Percentiles rank a stretch among this genome's conserved stretches.
These are phyloP conservation scores for Ceratocystis alfenasii DNA, from an alignment of 2,329 filamentous ascomycete species.

Conservation along the genomic window DNA sequence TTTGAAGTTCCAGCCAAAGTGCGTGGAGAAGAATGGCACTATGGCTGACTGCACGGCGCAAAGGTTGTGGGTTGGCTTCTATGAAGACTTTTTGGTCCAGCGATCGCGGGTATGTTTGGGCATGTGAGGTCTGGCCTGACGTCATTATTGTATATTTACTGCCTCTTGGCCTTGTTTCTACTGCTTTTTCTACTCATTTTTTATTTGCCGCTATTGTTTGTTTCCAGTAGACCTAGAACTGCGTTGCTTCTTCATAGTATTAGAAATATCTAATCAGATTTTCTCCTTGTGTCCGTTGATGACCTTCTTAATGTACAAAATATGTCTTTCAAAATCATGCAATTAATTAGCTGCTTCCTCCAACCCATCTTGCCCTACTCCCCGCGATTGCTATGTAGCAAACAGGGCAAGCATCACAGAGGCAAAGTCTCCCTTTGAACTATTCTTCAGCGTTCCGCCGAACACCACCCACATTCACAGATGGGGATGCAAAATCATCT, in stretches of 20 bases:
- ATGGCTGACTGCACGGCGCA: slow-evolving; percentile 32
- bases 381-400: too few species aligned
- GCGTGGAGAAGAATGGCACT: slow-evolving; percentile 38
- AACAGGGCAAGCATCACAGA: too few species aligned
- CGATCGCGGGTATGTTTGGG: slow-evolving; percentile 11
- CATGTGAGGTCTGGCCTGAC: not conserved
- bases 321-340: slow-evolving; percentile 11
- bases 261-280: not conserved
- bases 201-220: not conserved
- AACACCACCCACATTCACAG: too few species aligned
- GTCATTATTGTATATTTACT: not conserved
- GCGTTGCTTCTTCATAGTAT: not conserved
- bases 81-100: slow-evolving; percentile 36
- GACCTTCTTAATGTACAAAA: slow-evolving; percentile 15
- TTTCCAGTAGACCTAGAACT: too few species aligned
- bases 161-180: not conserved
- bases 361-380: too few species aligned
- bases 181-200: not conserved
- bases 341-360: not conserved
- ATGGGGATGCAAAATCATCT: too few species aligned
- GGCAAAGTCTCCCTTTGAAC: too few species aligned
- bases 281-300: not conserved
- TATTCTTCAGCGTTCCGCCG: too few species aligned
- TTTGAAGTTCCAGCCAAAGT: slow-evolving; percentile 23
- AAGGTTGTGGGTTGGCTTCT: slow-evolving; percentile 29